These are phyloP conservation scores for Teunomyces aglyptinius DNA, from an alignment of 805 yeast species.

Conservation along the genomic window DNA sequence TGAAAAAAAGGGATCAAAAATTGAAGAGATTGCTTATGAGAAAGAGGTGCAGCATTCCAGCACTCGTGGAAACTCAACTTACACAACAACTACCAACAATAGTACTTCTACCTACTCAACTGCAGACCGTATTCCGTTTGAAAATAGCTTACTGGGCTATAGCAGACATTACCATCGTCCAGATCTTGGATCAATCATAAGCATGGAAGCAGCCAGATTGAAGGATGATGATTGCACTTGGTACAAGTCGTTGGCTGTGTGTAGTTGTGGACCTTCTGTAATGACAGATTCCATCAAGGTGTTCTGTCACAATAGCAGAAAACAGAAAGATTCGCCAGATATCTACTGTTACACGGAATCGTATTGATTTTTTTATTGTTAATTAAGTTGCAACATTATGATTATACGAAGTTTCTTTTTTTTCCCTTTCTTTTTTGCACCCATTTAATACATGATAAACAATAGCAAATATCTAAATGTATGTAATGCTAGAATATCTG, in stretches of 20 bases:
- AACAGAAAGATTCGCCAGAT: slow-evolving; percentile 32
- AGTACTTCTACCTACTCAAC: neutral
- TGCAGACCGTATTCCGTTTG: neutral
- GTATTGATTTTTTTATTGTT: slow-evolving; percentile 12
- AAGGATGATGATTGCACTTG: slow-evolving; percentile 2
- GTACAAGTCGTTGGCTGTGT: slow-evolving; percentile 34
- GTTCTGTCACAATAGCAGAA: slow-evolving; percentile 28
- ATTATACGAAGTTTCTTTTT: neutral
- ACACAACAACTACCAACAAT: neutral
- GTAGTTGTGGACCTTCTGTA: slow-evolving; percentile 39
- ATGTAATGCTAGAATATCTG: neutral
- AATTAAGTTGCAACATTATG: neutral
- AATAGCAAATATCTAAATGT: neutral
- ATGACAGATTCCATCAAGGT: slow-evolving; percentile 29
- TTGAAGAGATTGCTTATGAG: neutral
- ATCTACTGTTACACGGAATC: slow-evolving; percentile 42
- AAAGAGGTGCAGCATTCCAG: neutral
- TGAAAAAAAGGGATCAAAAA: neutral
- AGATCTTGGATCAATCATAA: slow-evolving; percentile 14
- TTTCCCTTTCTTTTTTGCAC: neutral
- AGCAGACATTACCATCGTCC: slow-evolving; percentile 16
- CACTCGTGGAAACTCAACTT: neutral
- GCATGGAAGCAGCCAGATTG: slow-evolving; percentile 12
- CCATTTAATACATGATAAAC: neutral
- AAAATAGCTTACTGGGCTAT: neutral